A percentile compares a stretch with the other conserved stretches of the same genome.
These are phyloP conservation scores for Camellia sinensis DNA, from an alignment of 148 eudicot species.

Conservation along the genomic window DNA sequence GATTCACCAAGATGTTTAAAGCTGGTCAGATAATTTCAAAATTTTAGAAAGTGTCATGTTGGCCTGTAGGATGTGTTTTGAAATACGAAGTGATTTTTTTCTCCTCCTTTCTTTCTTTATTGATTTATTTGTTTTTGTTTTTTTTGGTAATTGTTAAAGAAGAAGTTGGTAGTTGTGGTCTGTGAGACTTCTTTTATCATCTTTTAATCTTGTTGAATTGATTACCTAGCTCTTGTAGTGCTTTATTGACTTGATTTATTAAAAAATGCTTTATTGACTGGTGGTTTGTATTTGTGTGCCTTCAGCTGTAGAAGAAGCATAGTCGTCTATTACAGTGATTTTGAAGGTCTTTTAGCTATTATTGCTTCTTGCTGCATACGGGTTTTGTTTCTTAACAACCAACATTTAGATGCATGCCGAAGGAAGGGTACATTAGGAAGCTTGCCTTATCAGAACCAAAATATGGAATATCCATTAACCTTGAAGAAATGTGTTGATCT, in stretches of 20 bases:
- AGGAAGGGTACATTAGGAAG: neutral
- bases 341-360: neutral
- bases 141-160: neutral
- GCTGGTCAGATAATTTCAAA: neutral
- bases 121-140: too few species aligned
- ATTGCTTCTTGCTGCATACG: neutral
- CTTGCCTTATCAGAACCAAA: neutral
- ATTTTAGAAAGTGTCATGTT: neutral
- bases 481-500: neutral
- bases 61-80: neutral
- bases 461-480: neutral
- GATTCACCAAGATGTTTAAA: neutral
- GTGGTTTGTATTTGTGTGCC: neutral
- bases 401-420: neutral
- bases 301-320: neutral
- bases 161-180: neutral
- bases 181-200: neutral
- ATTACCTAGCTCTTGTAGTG: neutral
- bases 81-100: neutral
- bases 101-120: neutral
- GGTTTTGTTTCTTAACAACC: neutral
- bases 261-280: neutral
- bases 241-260: neutral
- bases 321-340: neutral
- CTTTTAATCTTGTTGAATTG: neutral